Evolutionary conservation across 306 rosid genomes (phyloP).

Genomic region (Senna siamea): DNA sequence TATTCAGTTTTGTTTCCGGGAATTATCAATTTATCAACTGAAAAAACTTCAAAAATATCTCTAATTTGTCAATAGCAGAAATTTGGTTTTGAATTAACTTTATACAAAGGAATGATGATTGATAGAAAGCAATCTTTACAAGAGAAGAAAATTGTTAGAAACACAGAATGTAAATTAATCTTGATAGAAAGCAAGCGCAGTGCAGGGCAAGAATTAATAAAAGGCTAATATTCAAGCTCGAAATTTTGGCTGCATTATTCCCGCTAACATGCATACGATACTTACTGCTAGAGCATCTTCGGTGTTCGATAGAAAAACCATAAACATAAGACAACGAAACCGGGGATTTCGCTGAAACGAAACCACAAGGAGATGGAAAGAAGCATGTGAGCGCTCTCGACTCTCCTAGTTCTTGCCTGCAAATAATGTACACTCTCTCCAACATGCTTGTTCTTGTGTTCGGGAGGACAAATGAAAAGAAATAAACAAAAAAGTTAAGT

Average conservation of each 20-base stretch:
- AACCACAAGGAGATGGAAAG: slow-evolving; percentile 21
- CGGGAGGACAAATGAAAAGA: slow-evolving; percentile 24
- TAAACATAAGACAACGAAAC: background rate
- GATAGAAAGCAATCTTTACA: too few species aligned
- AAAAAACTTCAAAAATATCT: too few species aligned
- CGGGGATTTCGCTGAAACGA: slow-evolving; percentile 11
- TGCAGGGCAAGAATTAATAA: background rate
- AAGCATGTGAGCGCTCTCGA: slow-evolving; percentile 35
- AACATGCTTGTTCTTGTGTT: slow-evolving; percentile 21
- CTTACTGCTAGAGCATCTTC: too few species aligned
- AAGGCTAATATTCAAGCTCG: background rate
- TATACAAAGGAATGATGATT: too few species aligned
- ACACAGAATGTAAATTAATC: too few species aligned
- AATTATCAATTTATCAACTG: background rate
- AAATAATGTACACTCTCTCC: slow-evolving; percentile 49
- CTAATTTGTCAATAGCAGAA: too few species aligned
- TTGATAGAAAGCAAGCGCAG: background rate
- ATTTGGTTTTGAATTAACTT: too few species aligned
- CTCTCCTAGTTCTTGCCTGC: slow-evolving; percentile 31
- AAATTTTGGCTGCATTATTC: background rate
- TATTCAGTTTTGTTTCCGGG: background rate
- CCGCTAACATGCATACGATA: background rate
- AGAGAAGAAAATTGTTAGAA: too few species aligned
- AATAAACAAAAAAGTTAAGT: slow-evolving; percentile 37
- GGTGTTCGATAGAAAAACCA: background rate